Base-by-base conservation (phyloP, 1,284 basidiomycete genomes). In the Papiliotrema laurentii region DNA sequence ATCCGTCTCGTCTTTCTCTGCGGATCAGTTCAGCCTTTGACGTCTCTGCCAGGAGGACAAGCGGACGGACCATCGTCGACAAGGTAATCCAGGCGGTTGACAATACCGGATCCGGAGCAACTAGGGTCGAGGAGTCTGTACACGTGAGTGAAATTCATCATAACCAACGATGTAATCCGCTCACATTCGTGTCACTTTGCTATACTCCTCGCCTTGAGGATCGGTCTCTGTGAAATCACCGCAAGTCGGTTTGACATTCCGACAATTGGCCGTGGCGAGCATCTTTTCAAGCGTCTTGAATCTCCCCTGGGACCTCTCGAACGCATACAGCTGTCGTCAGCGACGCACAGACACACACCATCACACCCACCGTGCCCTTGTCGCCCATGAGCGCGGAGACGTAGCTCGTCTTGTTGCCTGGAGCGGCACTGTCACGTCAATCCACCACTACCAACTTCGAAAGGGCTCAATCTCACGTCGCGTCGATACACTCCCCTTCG, bases 351-450 rank as follows among this genome's bases (percentile, higher is more conserved):
- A 34, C 30, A 9, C 5, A 47, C 11, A 43, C 49, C 45, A 64
- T 60, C 39, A 63, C 61, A 50, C 72, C 58, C 53, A 88, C 89
- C 73, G 84, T 89, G 54, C 89, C 89, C 61, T 79, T 79, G 58
- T 84, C 85, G 16, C 77, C 69, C 85, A 94, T 89, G 34, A 97
- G 75, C 10, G 92, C 89, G 54, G 87, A 87, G 13, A 98, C 75
- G 71, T 96, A 89, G 5, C 89, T 88, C 0, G 96, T 98, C 76
- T 99, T 99, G 75, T 99, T 99, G 0, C 96, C 96, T 0, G 94
- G 96, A 0, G 96, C 94, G 37, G 93, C 86, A n/a, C 68, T 71
- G 31, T 11, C n/a, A n/a, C n/a, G n/a, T n/a, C 10, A 36, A 31
- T 28, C 30, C 39, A 24, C 33, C 19, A 21, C 9, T 30, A n/a